Evolutionary conservation across 192 early-diverging fungal genomes (phyloP).

Genomic region (Funneliformis mosseae): DNA sequence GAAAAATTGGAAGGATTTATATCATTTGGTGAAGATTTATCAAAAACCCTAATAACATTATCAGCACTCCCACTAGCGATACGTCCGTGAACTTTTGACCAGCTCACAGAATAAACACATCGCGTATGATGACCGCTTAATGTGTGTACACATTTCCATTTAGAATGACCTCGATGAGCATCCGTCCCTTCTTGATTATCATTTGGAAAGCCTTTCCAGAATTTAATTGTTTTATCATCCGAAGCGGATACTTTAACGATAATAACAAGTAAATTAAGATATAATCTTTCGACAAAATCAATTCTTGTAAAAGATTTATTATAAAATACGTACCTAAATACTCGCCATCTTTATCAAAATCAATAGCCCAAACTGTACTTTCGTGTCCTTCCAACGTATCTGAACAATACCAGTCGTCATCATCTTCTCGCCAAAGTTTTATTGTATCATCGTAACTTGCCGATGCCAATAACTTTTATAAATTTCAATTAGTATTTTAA

Average conservation of each 20-base stretch:
- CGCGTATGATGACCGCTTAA: slow-evolving; percentile 75
- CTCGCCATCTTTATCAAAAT: slow-evolving; percentile 75
- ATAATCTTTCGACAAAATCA: background rate
- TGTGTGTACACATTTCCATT: slow-evolving; percentile 70
- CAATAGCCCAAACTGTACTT: slow-evolving; percentile 93
- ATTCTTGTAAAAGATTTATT: background rate
- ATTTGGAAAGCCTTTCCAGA: slow-evolving; percentile 69
- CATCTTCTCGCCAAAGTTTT: slow-evolving; percentile 91
- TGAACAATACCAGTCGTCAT: slow-evolving; percentile 95
- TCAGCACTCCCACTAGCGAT: slow-evolving; percentile 87
- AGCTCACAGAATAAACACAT: slow-evolving; percentile 91
- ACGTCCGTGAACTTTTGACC: slow-evolving; percentile 72
- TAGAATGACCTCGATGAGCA: slow-evolving; percentile 55
- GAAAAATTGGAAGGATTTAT: background rate
- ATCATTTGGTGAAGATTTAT: background rate
- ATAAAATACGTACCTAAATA: slow-evolving; percentile 46
- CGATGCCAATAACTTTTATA: slow-evolving; percentile 68
- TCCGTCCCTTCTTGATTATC: slow-evolving; percentile 53
- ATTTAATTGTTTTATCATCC: slow-evolving; percentile 81
- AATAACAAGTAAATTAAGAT: slow-evolving; percentile 6
- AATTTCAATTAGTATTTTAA: background rate
- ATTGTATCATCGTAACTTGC: slow-evolving; percentile 95
- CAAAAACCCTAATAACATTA: slow-evolving; percentile 73
- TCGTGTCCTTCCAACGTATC: slow-evolving; percentile 83
- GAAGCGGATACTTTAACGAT: slow-evolving; percentile 68